A percentile compares a stretch with the other conserved stretches of the same genome.
phyloP scores from a whole-genome alignment of 2,329 filamentous ascomycete genomes.

The Fusarium xyrophilum region DNA sequence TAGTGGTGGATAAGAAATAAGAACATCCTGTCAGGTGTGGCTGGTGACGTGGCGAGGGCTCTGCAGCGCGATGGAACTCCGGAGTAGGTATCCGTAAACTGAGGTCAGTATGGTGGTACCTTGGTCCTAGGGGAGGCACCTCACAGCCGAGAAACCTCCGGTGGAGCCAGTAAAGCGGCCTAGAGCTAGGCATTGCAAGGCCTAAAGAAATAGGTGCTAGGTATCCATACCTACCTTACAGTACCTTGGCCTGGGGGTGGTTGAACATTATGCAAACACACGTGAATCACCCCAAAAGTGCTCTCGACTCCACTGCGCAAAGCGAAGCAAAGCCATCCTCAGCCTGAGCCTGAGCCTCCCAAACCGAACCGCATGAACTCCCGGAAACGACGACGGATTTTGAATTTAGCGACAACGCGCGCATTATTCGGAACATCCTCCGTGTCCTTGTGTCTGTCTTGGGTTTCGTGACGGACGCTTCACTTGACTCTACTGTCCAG shows the following conservation, averaged over 20 bases:
- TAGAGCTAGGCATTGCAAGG: constrained; percentile 6
- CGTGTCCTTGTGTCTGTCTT: constrained; percentile 26
- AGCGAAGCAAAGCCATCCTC: constrained; percentile 16
- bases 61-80: not conserved
- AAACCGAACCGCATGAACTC: constrained; percentile 41
- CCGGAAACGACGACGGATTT: constrained; percentile 38
- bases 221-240: not conserved
- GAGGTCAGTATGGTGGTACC: not conserved
- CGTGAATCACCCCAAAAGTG: constrained; percentile 34
- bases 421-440: constrained; percentile 32
- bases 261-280: constrained; percentile 33
- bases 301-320: constrained; percentile 25
- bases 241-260: not conserved
- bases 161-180: constrained; percentile 12
- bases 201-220: constrained; percentile 8
- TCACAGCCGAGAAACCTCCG: constrained; percentile 24
- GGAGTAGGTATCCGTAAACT: no score
- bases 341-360: constrained; percentile 18
- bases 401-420: constrained; percentile 41
- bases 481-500: constrained; percentile 24
- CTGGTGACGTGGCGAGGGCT: constrained; percentile 34
- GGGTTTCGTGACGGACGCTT: constrained; percentile 29
- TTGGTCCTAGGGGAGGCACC: not conserved
- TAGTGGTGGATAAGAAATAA: constrained; percentile 28
- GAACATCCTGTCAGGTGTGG: constrained; percentile 32